A percentile compares a stretch with the other conserved stretches of the same genome.
phyloP scores from a whole-genome alignment of 116 monocot genomes.

The Phalaenopsis hybrid region DNA sequence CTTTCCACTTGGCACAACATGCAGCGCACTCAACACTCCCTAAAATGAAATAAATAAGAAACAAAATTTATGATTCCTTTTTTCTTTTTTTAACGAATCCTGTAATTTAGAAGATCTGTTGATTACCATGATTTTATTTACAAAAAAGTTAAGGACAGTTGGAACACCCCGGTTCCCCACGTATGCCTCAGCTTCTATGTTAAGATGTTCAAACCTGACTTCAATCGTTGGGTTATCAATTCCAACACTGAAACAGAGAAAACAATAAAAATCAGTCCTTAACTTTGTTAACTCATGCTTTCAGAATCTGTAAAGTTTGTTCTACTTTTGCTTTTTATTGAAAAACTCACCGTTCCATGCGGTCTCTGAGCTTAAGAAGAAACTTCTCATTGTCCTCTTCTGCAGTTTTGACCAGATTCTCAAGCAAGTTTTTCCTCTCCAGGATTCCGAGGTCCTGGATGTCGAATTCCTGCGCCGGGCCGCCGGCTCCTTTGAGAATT shows the following conservation, averaged over 20 bases:
- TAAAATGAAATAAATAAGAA: neutral
- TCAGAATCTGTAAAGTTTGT: neutral
- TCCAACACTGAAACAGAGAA: slow-evolving; percentile 29
- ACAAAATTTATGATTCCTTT: neutral
- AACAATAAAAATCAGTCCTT: neutral
- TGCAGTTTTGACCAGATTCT: slow-evolving; percentile 44
- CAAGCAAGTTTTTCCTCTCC: slow-evolving; percentile 48
- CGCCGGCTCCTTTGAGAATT: slow-evolving; percentile 14
- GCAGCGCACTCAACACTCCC: slow-evolving; percentile 23
- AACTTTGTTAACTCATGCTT: neutral
- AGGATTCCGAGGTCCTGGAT: slow-evolving; percentile 29
- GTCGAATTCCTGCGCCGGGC: slow-evolving; percentile 25
- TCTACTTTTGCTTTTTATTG: neutral
- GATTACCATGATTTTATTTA: slow-evolving; percentile 35
- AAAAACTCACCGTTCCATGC: slow-evolving; percentile 54
- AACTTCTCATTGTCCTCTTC: slow-evolving; percentile 82
- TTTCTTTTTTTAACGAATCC: neutral
- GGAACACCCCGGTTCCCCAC: slow-evolving; percentile 45
- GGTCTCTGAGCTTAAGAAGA: slow-evolving; percentile 55
- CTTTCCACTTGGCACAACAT: slow-evolving; percentile 31
- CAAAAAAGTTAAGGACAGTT: slow-evolving; percentile 41
- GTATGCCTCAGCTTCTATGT: slow-evolving; percentile 42
- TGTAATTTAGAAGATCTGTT: neutral
- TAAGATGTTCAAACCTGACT: slow-evolving; percentile 36
- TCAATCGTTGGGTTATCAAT: slow-evolving; percentile 51